Evolutionary conservation across 169 alveolate species (phyloP), one percentile per base, ranked within the genome.

Genomic region (Fabrea salina): DNA sequence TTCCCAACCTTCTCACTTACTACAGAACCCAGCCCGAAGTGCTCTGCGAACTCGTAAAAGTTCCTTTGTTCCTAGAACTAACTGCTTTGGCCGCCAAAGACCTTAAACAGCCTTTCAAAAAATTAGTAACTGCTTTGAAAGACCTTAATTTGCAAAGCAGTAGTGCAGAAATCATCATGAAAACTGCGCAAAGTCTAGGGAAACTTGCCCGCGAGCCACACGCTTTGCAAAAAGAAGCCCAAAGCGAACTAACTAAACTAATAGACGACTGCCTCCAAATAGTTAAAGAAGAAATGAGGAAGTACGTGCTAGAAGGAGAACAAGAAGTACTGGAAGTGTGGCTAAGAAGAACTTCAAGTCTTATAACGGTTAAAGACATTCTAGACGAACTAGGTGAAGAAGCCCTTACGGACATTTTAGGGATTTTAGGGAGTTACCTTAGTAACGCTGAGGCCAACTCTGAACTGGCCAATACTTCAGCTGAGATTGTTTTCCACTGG

Each of bases 191-290:
- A 16, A 32, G 75, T 41, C 19, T 64, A 19, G 75, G 33, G 1
- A 64, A 64, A 64, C 51, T 64, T 7, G 75, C 75, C 16, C 35
- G 75, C 30, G 75, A 64, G 41, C 54, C 75, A 7, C 75, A 64
- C 41, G 27, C 75, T 19, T 37, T 64, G 54, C 75, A 64, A 56
- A 64, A 64, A 64, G 75, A 64, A 37, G 75, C 75, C 13, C 35
- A 41, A 40, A 19, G 43, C 16, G 75, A 64, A 40, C 19, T 64
- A 19, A 33, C 37, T 13, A 64, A 64, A n/a, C 33, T 64, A 37
- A n/a, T 39, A 39, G 27, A 19, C 19, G 75, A 64, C 19, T 16
- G 27, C 16, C 16, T 51, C 32, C 57, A 32, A 4, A 56, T 51
- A 64, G 3, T 64, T 1, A 64, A 64, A 64, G 30, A 64, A 40